A percentile compares a stretch with the other conserved stretches of the same genome.
Evolutionary conservation across 2,329 filamentous ascomycete species (phyloP).

Genomic region (Falciphora oryzae): DNA sequence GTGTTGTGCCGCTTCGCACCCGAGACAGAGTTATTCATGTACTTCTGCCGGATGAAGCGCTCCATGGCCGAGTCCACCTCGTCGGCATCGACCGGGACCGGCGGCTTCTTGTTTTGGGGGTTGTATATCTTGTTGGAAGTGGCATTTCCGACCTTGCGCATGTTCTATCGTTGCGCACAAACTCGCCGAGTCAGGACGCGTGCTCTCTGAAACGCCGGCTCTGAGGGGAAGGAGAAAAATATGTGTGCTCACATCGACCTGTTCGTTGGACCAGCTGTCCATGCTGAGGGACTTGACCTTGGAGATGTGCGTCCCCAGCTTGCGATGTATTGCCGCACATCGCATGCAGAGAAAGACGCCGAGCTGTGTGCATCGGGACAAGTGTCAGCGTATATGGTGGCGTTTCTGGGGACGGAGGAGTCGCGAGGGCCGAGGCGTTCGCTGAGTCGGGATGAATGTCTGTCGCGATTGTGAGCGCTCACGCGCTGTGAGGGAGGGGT

Average conservation of each 20-base stretch:
- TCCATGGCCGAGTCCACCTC: conserved; percentile 94
- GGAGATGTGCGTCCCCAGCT: conserved; percentile 93
- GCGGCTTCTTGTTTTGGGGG: conserved; percentile 72
- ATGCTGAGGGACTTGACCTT: conserved; percentile 99
- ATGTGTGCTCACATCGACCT: conserved; percentile 69
- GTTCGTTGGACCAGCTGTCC: conserved; percentile 94
- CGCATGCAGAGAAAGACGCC: conserved; percentile 97
- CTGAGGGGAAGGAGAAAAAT: background rate
- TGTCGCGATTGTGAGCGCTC: background rate
- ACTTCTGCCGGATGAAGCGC: conserved; percentile 90
- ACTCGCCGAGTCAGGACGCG: background rate
- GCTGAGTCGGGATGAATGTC: too few species aligned
- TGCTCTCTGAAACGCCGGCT: too few species aligned
- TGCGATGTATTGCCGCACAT: conserved; percentile 90
- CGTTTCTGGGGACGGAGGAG: background rate
- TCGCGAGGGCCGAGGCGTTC: background rate
- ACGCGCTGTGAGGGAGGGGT: conserved; percentile 12
- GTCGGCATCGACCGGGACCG: conserved; percentile 84
- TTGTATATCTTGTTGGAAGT: conserved; percentile 88
- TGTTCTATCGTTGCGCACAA: conserved; percentile 54
- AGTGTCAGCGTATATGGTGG: background rate
- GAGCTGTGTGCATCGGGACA: conserved; percentile 48
- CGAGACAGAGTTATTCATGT: conserved; percentile 52
- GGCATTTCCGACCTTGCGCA: conserved; percentile 86
- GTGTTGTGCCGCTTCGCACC: conserved; percentile 32